Conservation (phyloP, 2,329 filamentous ascomycete species). For the Epichloe sylvatica region DNA sequence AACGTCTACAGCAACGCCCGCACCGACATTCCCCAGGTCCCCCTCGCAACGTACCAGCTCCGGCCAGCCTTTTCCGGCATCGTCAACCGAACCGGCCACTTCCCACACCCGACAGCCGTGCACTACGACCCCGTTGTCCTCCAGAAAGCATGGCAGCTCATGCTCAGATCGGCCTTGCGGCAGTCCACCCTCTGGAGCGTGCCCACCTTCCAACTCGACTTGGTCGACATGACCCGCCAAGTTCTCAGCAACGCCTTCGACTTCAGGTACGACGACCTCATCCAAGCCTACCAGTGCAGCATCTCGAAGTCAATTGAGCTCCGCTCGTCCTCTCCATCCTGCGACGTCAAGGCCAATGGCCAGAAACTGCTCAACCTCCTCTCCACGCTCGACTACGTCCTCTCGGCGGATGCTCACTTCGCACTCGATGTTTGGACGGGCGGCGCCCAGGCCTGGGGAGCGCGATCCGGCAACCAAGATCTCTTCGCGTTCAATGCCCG, state of each 20-base stretch:
- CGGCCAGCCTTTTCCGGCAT: constrained; percentile 28
- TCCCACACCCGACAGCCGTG: constrained; percentile 23
- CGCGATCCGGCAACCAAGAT: constrained; percentile 11
- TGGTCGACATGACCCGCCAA: constrained; percentile 35
- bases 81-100: constrained; percentile 23
- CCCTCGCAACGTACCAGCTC: constrained; percentile 32
- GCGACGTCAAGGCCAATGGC: constrained; percentile 9
- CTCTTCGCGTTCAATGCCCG: constrained; percentile 32
- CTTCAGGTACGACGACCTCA: constrained; percentile 22
- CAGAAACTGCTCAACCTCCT: constrained; percentile 21
- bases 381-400: constrained; percentile 24
- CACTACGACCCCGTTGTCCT: constrained; percentile 26
- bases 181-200: constrained; percentile 24
- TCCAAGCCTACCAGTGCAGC: constrained; percentile 15
- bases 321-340: constrained; percentile 9
- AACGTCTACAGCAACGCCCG: constrained; percentile 36
- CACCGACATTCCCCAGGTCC: constrained; percentile 24
- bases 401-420: constrained; percentile 28
- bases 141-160: constrained; percentile 23
- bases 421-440: constrained; percentile 27
- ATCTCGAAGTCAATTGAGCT: constrained; percentile 10
- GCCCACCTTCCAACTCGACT: constrained; percentile 29
- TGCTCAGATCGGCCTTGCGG: constrained; percentile 21
- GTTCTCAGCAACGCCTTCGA: constrained; percentile 33
- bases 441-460: constrained; percentile 19